Base-by-base conservation (phyloP, 1,284 basidiomycete species). In the Heterobasidion parviporum region DNA sequence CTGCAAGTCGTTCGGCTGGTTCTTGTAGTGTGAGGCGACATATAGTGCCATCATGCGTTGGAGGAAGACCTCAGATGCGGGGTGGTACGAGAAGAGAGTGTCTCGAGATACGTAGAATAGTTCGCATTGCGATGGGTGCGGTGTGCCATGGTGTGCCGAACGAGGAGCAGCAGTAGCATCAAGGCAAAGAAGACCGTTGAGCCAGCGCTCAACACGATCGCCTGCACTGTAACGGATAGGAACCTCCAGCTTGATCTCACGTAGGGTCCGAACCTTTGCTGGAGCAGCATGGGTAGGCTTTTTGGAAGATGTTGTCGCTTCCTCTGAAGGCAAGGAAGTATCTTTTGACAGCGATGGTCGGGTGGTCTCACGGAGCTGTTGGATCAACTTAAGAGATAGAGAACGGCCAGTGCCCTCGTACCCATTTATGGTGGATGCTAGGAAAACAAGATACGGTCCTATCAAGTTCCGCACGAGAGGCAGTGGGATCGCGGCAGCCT, bases 341-440 rank as follows among this genome's bases (percentile, higher is more conserved):
- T 83, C 80, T 69, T 84, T 87, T n/a, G 78, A 78, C 50, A 85
- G 73, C 3, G 83, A 85, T 1, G 84, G 81, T 5, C 89, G 81
- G 0, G 90, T 91, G 66, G 85, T 86, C 67, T 97, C 94, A 36
- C 97, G 89, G 3, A 99, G 83, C 71, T 98, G 95, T 72, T 98
- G 92, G 60, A 99, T 92, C 57, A 99, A 89, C 70, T 99, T 99
- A 64, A 99, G 88, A 50, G 93, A 96, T 50, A 99, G 83, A 2
- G 94, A 98, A 38, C 97, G 90, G 16, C 97, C 97, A 0, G 97
- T 99, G 18, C 97, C 97, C 76, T 99, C 97, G 73, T 99, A 99
- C 48, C 97, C 97, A 68, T 98, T 98, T 75, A 99, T 96, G 2
- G 97, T 99, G 16, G 94, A 97, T 1, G 94, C 92, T 80, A 99